Conservation (phyloP, 2,329 filamentous ascomycete genomes). For the Curvularia verruculosa region DNA sequence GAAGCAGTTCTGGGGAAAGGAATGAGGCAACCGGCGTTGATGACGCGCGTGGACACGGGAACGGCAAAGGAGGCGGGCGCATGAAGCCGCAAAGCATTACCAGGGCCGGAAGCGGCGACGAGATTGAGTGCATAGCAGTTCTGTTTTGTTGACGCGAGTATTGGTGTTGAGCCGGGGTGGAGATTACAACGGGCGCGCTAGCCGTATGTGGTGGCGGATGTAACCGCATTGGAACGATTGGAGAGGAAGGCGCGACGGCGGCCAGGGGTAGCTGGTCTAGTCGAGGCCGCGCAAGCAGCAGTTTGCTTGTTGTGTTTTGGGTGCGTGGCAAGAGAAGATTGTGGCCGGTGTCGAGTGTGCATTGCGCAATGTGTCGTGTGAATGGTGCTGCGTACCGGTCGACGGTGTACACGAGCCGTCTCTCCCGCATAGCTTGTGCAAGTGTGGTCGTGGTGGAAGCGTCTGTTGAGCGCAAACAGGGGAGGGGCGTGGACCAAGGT, state of each 20-base stretch:
- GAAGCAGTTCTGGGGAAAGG: background rate
- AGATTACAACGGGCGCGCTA: constrained; percentile 19
- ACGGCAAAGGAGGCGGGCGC: constrained; percentile 7
- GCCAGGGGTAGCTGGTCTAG: constrained; percentile 9
- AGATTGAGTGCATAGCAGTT: constrained; percentile 7
- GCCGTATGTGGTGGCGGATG: constrained; percentile 4
- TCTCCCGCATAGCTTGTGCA: background rate
- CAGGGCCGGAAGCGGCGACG: background rate
- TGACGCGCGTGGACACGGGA: background rate
- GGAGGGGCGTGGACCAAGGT: constrained; percentile 4
- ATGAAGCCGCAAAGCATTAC: background rate
- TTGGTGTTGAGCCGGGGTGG: constrained; percentile 8
- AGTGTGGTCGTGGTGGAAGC: too few species aligned
- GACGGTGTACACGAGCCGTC: constrained; percentile 1
- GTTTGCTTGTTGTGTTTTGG: constrained; percentile 16
- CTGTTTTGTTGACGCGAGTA: constrained; percentile 7
- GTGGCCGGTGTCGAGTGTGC: background rate
- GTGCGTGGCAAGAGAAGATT: constrained; percentile 4
- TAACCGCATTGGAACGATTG: constrained; percentile 17
- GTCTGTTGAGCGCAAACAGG: background rate
- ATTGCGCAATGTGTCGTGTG: too few species aligned
- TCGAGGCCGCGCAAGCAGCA: constrained; percentile 18
- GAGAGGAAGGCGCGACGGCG: constrained; percentile 9
- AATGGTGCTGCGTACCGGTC: background rate
- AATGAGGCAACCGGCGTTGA: constrained; percentile 7